phyloP scores from a whole-genome alignment of 1,284 basidiomycete genomes.

The Microbotryum silenes-acaulis region DNA sequence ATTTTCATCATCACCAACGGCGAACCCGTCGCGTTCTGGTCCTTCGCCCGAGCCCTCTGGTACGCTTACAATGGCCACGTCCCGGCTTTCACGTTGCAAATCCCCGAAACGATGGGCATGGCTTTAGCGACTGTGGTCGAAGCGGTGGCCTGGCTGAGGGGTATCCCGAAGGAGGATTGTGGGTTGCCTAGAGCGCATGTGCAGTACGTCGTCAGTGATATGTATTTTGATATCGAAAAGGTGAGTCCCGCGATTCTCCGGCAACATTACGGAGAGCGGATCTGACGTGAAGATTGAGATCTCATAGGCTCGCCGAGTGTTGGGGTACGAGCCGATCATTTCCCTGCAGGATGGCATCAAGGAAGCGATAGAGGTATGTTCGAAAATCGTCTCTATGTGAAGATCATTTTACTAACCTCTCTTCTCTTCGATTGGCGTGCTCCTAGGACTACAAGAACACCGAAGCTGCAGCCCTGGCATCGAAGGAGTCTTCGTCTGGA shows the following conservation, averaged over 20 bases:
- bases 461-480: no score
- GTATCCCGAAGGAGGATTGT: constrained; percentile 54
- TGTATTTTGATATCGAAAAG: constrained; percentile 95
- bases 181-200: constrained; percentile 76
- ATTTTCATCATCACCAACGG: constrained; percentile 97
- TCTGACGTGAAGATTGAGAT: neutral
- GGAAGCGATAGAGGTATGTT: constrained; percentile 51
- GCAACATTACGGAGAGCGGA: neutral
- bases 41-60: constrained; percentile 79
- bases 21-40: constrained; percentile 94
- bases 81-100: constrained; percentile 49
- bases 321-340: constrained; percentile 88
- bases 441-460: no score
- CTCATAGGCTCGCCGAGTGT: constrained; percentile 60
- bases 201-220: constrained; percentile 44
- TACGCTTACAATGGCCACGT: constrained; percentile 56
- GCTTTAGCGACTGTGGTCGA: constrained; percentile 54
- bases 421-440: no score
- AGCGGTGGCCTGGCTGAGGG: constrained; percentile 56
- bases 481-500: no score
- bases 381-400: no score
- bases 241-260: constrained; percentile 2
- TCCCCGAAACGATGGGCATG: constrained; percentile 62
- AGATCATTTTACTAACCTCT: no score
- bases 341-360: constrained; percentile 82